phyloP scores from a whole-genome alignment of 179 eudicot species.

The Spergularia azorica region DNA sequence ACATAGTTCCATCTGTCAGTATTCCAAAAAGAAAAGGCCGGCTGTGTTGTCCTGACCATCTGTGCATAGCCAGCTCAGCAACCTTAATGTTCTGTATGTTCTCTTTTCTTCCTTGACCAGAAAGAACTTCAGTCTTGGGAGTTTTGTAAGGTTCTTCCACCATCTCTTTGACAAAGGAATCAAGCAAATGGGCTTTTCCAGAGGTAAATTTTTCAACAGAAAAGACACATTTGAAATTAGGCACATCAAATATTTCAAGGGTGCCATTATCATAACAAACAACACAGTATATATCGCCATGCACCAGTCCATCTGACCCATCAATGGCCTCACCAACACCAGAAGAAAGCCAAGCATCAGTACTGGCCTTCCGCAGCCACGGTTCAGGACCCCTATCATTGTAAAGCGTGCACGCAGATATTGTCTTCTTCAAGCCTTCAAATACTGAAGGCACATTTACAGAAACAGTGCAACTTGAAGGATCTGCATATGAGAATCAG shows the following conservation, averaged over 20 bases:
- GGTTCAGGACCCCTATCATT: constrained; percentile 93
- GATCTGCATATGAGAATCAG: constrained; percentile 50
- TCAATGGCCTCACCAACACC: constrained; percentile 89
- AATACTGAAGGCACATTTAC: constrained; percentile 59
- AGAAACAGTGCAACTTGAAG: constrained; percentile 77
- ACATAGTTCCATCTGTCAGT: constrained; percentile 87
- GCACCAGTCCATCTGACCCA: constrained; percentile 76
- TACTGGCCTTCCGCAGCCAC: constrained; percentile 93
- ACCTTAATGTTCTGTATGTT: constrained; percentile 60
- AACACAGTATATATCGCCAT: constrained; percentile 84
- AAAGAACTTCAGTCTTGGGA: constrained; percentile 43
- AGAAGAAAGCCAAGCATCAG: constrained; percentile 99
- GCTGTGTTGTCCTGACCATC: constrained; percentile 80
- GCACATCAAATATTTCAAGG: constrained; percentile 89
- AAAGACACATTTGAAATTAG: constrained; percentile 75
- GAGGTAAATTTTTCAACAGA: constrained; percentile 77
- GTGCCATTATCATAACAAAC: constrained; percentile 80
- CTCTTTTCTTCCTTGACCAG: constrained; percentile 70
- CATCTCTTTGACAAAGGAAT: constrained; percentile 57
- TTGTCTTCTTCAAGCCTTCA: constrained; percentile 61
- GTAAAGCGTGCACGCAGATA: constrained; percentile 88
- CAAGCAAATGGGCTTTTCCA: constrained; percentile 71
- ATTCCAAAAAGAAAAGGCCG: constrained; percentile 85
- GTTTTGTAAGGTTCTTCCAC: constrained; percentile 37
- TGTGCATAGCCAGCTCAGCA: constrained; percentile 83